Conservation (phyloP, 169 alveolate genomes). For the Cryptosporidium sp. region DNA sequence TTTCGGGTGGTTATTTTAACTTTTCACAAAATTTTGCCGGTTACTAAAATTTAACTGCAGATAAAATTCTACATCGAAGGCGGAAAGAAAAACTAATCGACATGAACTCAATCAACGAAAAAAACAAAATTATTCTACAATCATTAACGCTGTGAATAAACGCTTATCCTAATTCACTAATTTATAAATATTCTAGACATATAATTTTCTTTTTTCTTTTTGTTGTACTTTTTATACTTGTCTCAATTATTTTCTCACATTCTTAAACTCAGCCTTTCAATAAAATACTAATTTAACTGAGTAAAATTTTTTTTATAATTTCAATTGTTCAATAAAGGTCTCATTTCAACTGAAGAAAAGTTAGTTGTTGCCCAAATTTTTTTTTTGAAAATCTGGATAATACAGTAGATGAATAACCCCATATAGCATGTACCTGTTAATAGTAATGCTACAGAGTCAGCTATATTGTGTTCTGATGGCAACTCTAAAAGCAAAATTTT, state of each 20-base stretch:
- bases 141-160: background rate
- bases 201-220: background rate
- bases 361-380: slow-evolving; percentile 5
- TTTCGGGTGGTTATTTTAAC: background rate
- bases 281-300: background rate
- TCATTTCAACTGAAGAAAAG: slow-evolving; percentile 67
- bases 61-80: background rate
- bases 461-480: slow-evolving; percentile 16
- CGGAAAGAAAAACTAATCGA: background rate
- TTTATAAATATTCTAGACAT: background rate
- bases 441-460: slow-evolving; percentile 40
- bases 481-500: slow-evolving; percentile 40
- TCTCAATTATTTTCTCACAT: background rate
- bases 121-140: background rate
- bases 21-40: background rate
- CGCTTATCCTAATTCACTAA: slow-evolving; percentile 4
- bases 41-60: too few species aligned
- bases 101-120: background rate
- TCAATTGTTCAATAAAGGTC: slow-evolving; percentile 42
- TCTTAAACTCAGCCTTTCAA: background rate
- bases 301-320: too few species aligned
- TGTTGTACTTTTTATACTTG: background rate
- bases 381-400: slow-evolving; percentile 30
- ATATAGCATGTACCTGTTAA: slow-evolving; percentile 37
- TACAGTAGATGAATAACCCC: slow-evolving; percentile 23